Conservation (phyloP, 2,329 filamentous ascomycete genomes). For the Aotearoamyces nothofagi region DNA sequence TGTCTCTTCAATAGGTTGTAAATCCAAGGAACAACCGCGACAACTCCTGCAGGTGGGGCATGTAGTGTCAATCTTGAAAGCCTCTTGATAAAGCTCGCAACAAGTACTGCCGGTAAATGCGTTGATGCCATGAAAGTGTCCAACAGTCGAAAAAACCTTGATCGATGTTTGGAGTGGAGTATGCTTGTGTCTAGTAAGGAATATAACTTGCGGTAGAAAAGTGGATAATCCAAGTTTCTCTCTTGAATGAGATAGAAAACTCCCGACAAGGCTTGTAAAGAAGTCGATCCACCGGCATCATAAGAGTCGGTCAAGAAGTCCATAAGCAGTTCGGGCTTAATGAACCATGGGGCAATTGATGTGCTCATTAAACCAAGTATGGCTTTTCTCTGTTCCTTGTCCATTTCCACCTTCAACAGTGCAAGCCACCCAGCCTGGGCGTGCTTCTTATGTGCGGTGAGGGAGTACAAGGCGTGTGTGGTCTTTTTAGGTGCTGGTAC, state of each 20-base stretch:
- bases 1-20: conserved; percentile 91
- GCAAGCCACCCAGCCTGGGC: conserved; percentile 81
- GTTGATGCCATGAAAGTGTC: conserved; percentile 84
- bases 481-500: conserved; percentile 48
- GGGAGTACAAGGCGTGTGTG: conserved; percentile 48
- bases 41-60: conserved; percentile 78
- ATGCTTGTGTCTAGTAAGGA: conserved; percentile 75
- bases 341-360: conserved; percentile 79
- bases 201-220: conserved; percentile 89
- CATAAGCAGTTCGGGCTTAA: conserved; percentile 74
- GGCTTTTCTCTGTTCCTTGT: conserved; percentile 61
- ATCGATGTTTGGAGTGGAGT: conserved; percentile 86
- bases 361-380: conserved; percentile 62
- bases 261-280: conserved; percentile 77
- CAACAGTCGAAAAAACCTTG: conserved; percentile 80
- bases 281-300: conserved; percentile 70
- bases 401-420: conserved; percentile 51
- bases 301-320: conserved; percentile 96
- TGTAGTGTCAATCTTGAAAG: conserved; percentile 72
- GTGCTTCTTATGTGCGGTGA: conserved; percentile 58
- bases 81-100: conserved; percentile 95
- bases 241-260: conserved; percentile 90
- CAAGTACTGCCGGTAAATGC: conserved; percentile 78
- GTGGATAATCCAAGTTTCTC: conserved; percentile 89
- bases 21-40: conserved; percentile 79